Evolutionary conservation across 2,329 filamentous ascomycete species (phyloP).

Genomic region (Penicillium thymicola): DNA sequence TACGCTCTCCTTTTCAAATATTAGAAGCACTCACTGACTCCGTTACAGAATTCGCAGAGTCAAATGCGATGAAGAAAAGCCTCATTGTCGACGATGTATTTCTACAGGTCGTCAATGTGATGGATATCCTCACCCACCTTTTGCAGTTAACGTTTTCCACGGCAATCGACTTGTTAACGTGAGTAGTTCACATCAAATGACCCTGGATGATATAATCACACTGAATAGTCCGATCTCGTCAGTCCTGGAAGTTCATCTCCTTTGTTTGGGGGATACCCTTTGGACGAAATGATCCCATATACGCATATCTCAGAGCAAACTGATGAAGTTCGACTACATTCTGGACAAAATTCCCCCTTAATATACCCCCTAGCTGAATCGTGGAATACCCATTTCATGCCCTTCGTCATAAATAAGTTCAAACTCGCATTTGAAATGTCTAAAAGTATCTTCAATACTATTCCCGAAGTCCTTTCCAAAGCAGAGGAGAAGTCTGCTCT

Average conservation of each 20-base stretch:
- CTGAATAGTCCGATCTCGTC: background rate
- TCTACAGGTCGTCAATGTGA: background rate
- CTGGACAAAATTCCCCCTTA: background rate
- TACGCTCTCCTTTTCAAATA: background rate
- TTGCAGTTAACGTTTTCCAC: background rate
- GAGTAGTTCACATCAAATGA: background rate
- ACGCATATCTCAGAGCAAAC: background rate
- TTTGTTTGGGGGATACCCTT: background rate
- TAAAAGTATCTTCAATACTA: background rate
- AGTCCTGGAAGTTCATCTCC: background rate
- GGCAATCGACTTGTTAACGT: background rate
- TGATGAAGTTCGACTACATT: background rate
- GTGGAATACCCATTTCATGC: background rate
- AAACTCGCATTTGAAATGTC: background rate
- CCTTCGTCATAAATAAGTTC: background rate
- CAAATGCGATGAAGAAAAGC: background rate
- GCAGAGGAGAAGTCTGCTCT: background rate
- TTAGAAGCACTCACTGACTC: background rate
- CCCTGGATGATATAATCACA: background rate
- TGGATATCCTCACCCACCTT: background rate
- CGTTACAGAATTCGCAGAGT: background rate
- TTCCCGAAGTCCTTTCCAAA: background rate
- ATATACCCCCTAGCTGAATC: background rate
- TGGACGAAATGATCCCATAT: background rate
- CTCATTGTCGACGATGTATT: background rate